These are phyloP conservation scores for Colletotrichum agaves DNA, from an alignment of 2,329 filamentous ascomycete species.

Conservation along the genomic window DNA sequence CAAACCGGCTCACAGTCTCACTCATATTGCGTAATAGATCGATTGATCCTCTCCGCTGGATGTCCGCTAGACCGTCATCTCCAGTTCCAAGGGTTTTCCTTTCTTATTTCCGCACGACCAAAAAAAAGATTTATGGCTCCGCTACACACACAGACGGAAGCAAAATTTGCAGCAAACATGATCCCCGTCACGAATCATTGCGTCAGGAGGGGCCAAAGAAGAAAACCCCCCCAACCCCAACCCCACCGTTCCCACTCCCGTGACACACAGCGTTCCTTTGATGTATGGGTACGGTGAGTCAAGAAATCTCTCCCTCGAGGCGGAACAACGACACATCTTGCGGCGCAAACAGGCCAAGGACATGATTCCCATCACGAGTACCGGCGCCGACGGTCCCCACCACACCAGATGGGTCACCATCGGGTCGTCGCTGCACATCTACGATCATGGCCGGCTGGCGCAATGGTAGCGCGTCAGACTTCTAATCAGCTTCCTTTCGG, in stretches of 20 bases:
- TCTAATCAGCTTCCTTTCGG: not conserved
- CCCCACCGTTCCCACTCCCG: not conserved
- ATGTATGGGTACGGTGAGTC: constrained; percentile 23
- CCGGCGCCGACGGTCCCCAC: not conserved
- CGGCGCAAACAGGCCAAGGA: not conserved
- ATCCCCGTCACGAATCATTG: constrained; percentile 8
- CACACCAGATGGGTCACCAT: not conserved
- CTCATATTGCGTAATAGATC: constrained; percentile 2
- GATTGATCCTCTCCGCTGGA: constrained; percentile 3
- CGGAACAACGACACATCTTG: not conserved
- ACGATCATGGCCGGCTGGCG: constrained; percentile 28
- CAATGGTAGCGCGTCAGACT: constrained; percentile 38
- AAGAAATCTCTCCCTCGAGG: not conserved
- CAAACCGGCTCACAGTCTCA: not conserved
- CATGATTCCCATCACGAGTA: rapidly evolving
- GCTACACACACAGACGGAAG: not conserved
- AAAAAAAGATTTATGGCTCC: not conserved
- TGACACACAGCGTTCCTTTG: not conserved
- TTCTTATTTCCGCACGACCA: not conserved
- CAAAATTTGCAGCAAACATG: not conserved
- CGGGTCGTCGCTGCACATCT: not conserved
- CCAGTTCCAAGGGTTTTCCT: not conserved
- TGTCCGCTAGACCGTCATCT: not conserved
- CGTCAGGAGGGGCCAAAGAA: constrained; percentile 6
- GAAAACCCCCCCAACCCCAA: not conserved